phyloP scores from a whole-genome alignment of 2,329 filamentous ascomycete genomes.

The Phyllosticta paracitricarpa region DNA sequence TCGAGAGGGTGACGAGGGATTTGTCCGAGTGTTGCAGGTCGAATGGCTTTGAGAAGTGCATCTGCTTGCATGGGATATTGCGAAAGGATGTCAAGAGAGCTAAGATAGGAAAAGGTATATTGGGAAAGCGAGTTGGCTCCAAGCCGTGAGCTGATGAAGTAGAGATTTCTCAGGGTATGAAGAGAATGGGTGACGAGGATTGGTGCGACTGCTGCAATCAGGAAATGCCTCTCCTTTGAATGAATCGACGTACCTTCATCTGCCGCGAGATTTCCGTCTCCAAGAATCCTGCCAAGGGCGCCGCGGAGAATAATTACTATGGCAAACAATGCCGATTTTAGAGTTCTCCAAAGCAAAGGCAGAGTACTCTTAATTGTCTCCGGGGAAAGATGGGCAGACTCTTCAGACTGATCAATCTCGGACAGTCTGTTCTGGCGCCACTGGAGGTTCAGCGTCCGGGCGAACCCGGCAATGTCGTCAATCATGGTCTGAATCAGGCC shows the following conservation, averaged over 20 bases:
- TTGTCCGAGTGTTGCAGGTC: constrained; percentile 43
- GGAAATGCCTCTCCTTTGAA: neutral
- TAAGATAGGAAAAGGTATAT: constrained; percentile 74
- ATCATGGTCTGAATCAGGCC: constrained; percentile 43
- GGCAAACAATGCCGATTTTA: constrained; percentile 67
- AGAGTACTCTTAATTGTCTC: constrained; percentile 58
- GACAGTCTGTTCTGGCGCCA: constrained; percentile 71
- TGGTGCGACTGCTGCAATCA: constrained; percentile 43
- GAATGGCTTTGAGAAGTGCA: constrained; percentile 56
- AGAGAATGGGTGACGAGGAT: constrained; percentile 61
- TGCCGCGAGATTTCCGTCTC: constrained; percentile 45
- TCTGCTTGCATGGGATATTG: constrained; percentile 58
- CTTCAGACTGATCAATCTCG: constrained; percentile 58
- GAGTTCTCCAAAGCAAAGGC: constrained; percentile 62
- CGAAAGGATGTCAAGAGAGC: constrained; percentile 70
- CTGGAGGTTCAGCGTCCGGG: constrained; percentile 53
- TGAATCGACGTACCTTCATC: constrained; percentile 35
- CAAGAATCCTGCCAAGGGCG: constrained; percentile 55
- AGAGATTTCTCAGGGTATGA: constrained; percentile 64
- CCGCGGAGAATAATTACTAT: constrained; percentile 66
- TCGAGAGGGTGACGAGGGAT: constrained; percentile 57
- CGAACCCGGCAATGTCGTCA: constrained; percentile 59
- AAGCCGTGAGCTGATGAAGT: constrained; percentile 69
- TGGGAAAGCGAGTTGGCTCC: constrained; percentile 68
- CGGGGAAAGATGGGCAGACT: constrained; percentile 51